These are phyloP conservation scores for Candida tetrigidarum DNA, from an alignment of 1,139 yeast species.

Conservation along the genomic window DNA sequence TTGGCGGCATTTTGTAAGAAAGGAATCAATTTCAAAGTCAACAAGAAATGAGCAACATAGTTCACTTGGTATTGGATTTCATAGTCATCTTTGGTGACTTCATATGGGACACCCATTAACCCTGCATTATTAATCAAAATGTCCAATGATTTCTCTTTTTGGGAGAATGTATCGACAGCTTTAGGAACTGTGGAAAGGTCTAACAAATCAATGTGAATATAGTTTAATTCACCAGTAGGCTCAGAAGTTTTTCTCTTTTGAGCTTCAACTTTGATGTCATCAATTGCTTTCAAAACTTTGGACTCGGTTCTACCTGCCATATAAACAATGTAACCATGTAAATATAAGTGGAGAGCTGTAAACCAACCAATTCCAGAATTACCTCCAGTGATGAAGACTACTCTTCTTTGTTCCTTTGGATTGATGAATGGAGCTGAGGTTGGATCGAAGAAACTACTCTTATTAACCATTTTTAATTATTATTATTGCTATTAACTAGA, in stretches of 20 bases:
- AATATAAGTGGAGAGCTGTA: constrained; percentile 44
- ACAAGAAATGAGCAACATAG: constrained; percentile 37
- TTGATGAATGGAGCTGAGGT: constrained; percentile 35
- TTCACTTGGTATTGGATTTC: constrained; percentile 51
- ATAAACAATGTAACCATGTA: constrained; percentile 48
- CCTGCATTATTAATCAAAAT: constrained; percentile 48
- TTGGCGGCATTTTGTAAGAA: constrained; percentile 26
- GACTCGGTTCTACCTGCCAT: constrained; percentile 45
- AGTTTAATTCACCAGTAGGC: constrained; percentile 31
- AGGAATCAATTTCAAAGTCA: constrained; percentile 36
- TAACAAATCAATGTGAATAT: constrained; percentile 36
- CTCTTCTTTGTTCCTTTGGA: constrained; percentile 41
- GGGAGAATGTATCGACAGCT: constrained; percentile 31
- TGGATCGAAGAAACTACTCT: constrained; percentile 24
- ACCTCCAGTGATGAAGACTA: constrained; percentile 51
- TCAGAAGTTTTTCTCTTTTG: constrained; percentile 20
- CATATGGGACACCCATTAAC: constrained; percentile 42
- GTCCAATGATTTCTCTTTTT: constrained; percentile 33
- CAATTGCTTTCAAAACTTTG: constrained; percentile 39
- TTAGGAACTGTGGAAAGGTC: constrained; percentile 33
- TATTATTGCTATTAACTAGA: no score
- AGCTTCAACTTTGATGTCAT: constrained; percentile 34
- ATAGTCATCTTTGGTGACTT: constrained; percentile 38
- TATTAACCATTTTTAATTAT: no score
- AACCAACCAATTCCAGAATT: constrained; percentile 50